Percentiles rank a stretch among this genome's conserved stretches.
phyloP scores from a whole-genome alignment of 257 asterid species.

The Verbena officinalis region DNA sequence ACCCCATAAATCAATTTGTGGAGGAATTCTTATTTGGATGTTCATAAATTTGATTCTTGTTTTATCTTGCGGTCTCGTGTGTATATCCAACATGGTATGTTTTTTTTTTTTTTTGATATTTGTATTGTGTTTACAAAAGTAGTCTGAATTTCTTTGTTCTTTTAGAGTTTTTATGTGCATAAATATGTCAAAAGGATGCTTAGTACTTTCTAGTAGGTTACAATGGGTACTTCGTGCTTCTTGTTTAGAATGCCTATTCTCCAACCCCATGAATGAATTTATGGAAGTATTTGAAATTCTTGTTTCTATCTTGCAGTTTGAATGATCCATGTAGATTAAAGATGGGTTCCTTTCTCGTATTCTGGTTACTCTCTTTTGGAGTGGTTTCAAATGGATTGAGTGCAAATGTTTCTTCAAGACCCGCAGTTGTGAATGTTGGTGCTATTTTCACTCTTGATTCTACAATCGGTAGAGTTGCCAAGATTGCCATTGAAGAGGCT shows the following conservation, averaged over 20 bases:
- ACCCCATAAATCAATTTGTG: constrained; percentile 18
- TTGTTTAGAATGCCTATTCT: too few species aligned
- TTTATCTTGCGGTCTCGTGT: constrained; percentile 24
- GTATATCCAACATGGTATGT: too few species aligned
- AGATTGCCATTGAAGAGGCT: constrained; percentile 91
- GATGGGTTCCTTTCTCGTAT: constrained; percentile 47
- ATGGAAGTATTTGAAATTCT: constrained; percentile 22
- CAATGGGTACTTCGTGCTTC: too few species aligned
- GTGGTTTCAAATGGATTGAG: constrained; percentile 50
- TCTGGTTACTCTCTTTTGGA: constrained; percentile 49
- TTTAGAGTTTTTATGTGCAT: too few species aligned
- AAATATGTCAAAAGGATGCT: too few species aligned
- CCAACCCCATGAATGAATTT: constrained; percentile 9
- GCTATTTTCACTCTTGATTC: constrained; percentile 77
- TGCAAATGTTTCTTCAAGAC: constrained; percentile 60
- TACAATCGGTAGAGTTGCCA: constrained; percentile 83
- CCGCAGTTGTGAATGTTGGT: constrained; percentile 70
- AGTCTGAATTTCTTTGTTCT: too few species aligned
- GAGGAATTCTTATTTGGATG: background rate
- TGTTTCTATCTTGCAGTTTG: constrained; percentile 30
- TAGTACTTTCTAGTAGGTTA: too few species aligned
- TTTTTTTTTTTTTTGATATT: too few species aligned
- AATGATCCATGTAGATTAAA: constrained; percentile 24
- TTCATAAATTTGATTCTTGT: constrained; percentile 27
- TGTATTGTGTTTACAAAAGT: too few species aligned